Conservation (phyloP, 164 flowering plant genomes). For the Akebia trifoliata region DNA sequence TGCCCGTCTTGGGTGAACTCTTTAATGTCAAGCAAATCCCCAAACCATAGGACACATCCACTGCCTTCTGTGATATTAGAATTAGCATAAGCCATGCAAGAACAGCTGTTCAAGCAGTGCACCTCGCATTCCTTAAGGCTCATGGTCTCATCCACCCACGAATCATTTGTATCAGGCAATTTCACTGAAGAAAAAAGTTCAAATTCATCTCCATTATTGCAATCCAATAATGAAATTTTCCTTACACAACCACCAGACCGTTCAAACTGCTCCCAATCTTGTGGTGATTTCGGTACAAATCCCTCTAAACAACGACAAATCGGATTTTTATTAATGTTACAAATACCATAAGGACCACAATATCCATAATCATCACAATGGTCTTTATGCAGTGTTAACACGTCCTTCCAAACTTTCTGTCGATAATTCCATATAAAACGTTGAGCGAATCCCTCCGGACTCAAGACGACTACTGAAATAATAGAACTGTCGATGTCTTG, state of each 20-base stretch:
- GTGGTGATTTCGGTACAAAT: constrained; percentile 3
- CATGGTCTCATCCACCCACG: neutral
- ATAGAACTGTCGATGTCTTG: neutral
- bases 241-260: constrained; percentile 11
- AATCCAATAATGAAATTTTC: neutral
- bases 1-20: constrained; percentile 36
- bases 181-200: neutral
- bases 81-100: too few species aligned
- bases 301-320: constrained; percentile 12
- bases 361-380: too few species aligned
- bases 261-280: constrained; percentile 8
- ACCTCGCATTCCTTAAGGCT: too few species aligned
- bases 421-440: neutral
- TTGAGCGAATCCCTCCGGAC: neutral
- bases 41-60: constrained; percentile 42
- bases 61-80: too few species aligned
- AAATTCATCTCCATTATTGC: neutral
- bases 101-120: too few species aligned
- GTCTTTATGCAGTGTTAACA: too few species aligned
- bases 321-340: too few species aligned
- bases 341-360: neutral
- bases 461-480: neutral
- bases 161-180: neutral
- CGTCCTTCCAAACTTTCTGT: neutral
- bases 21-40: too few species aligned